A percentile compares a stretch with the other conserved stretches of the same genome.
These are phyloP conservation scores for Wallacemonas sp. DNA, from an alignment of 208 protist genomes.

Conservation along the genomic window DNA sequence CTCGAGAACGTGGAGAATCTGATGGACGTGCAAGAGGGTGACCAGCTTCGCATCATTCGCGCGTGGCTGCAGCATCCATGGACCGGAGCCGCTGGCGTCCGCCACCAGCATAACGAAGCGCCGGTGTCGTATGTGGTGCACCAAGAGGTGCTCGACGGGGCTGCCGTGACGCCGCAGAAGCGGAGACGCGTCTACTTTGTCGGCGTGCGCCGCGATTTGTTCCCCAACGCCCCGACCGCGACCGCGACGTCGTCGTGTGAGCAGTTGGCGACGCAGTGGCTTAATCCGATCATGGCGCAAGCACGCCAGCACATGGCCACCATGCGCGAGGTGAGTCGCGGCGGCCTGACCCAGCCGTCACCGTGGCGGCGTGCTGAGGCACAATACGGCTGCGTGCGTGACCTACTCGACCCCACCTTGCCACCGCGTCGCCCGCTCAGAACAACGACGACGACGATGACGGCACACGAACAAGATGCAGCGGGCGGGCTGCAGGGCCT, in stretches of 20 bases:
- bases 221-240: neutral
- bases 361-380: slow-evolving; percentile 9
- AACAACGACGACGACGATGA: neutral
- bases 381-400: slow-evolving; percentile 19
- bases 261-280: neutral
- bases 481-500: neutral
- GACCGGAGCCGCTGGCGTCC: neutral
- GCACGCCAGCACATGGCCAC: neutral
- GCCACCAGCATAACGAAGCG: too few species aligned
- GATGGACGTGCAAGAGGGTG: slow-evolving; percentile 47
- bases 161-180: slow-evolving; percentile 58
- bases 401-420: slow-evolving; percentile 16
- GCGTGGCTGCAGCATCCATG: slow-evolving; percentile 25
- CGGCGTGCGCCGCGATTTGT: slow-evolving; percentile 29
- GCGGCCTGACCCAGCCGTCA: neutral
- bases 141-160: slow-evolving; percentile 54
- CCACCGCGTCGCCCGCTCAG: neutral
- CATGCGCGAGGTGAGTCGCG: slow-evolving; percentile 4
- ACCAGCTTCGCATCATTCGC: slow-evolving; percentile 46
- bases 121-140: slow-evolving; percentile 29
- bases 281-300: neutral
- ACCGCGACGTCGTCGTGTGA: too few species aligned
- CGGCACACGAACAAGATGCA: neutral
- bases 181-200: slow-evolving; percentile 69
- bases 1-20: slow-evolving; percentile 86